These are phyloP conservation scores for Diaporthe batatas DNA, from an alignment of 2,329 filamentous ascomycete genomes.

Conservation along the genomic window DNA sequence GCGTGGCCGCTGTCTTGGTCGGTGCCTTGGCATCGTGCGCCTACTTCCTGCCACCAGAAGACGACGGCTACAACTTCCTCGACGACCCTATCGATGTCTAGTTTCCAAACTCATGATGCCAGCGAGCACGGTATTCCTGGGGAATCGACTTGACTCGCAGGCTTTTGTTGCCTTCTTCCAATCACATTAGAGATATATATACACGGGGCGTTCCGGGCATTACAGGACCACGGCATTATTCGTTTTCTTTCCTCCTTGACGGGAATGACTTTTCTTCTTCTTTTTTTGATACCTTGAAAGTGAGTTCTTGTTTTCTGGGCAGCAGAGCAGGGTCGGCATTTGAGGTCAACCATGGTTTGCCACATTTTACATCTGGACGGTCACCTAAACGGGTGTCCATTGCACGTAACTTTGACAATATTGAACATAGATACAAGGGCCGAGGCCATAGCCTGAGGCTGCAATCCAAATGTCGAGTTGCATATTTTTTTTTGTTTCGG, in stretches of 20 bases:
- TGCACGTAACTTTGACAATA: conserved; percentile 9
- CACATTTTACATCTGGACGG: not conserved
- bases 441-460: not conserved
- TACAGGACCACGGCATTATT: conserved; percentile 39
- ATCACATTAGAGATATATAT: conserved; percentile 32
- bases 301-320: conserved; percentile 11
- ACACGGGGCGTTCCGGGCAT: conserved; percentile 42
- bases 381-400: conserved; percentile 2
- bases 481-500: not conserved
- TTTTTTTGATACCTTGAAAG: conserved; percentile 41
- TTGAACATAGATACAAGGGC: not conserved
- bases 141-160: not conserved
- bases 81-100: conserved; percentile 63
- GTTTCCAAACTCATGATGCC: not conserved
- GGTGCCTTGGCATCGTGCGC: conserved; percentile 75
- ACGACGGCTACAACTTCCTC: conserved; percentile 83
- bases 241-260: conserved; percentile 9
- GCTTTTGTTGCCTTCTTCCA: not conserved
- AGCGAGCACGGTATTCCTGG: conserved; percentile 8
- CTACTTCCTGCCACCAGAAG: conserved; percentile 78
- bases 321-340: conserved; percentile 16
- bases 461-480: not conserved
- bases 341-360: conserved; percentile 8
- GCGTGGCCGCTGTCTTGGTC: conserved; percentile 65
- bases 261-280: not conserved